Conservation (phyloP, 208 protist genomes). For the Leishmania mexicana region DNA sequence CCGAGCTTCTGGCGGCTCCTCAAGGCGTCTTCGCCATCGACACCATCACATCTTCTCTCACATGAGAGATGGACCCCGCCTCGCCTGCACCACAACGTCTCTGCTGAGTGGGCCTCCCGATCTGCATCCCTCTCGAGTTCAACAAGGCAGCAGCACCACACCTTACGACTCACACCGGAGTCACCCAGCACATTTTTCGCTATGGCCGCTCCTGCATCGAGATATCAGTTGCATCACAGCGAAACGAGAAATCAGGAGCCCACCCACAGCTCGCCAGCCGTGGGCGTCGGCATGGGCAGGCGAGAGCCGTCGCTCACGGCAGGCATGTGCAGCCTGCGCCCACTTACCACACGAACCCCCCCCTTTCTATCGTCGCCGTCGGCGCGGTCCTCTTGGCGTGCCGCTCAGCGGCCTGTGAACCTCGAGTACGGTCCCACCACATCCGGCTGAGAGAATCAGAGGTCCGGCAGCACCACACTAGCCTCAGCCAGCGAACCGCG, state of each 20-base stretch:
- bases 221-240: background rate
- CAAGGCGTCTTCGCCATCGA: background rate
- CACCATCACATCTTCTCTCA: background rate
- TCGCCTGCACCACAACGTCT: background rate
- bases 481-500: background rate
- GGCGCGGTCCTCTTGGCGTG: background rate
- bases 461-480: background rate
- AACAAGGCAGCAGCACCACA: background rate
- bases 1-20: slow-evolving; percentile 22
- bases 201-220: background rate
- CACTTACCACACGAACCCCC: background rate
- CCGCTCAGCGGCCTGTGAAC: background rate
- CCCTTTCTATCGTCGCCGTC: background rate
- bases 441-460: background rate
- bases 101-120: background rate
- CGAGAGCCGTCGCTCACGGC: background rate
- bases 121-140: background rate
- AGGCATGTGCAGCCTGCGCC: background rate
- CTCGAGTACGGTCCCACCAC: slow-evolving; percentile 21
- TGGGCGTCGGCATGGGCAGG: background rate
- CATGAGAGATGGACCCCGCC: background rate
- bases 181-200: background rate
- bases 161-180: background rate
- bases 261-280: background rate
- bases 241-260: background rate